These are phyloP conservation scores for Talaromyces marneffei DNA, from an alignment of 2,329 filamentous ascomycete genomes.

Conservation along the genomic window DNA sequence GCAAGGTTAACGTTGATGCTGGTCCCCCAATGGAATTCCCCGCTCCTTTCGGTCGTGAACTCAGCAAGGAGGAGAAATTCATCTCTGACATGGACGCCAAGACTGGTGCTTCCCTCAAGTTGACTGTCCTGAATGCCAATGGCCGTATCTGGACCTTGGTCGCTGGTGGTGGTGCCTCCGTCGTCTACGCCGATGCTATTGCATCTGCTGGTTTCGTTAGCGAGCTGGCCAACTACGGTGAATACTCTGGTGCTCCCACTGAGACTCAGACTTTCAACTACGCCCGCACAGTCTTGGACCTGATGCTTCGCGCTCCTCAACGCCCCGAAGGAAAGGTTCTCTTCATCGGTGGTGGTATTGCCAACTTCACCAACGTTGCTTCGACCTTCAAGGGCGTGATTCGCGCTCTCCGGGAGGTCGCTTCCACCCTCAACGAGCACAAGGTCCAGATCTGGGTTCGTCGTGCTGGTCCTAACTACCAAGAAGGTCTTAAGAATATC, in stretches of 20 bases:
- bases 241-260: constrained; percentile 97
- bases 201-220: constrained; percentile 91
- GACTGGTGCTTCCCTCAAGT: constrained; percentile 97
- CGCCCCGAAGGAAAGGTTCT: constrained; percentile 92
- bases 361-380: constrained; percentile 99
- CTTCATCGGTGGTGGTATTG: constrained; percentile 99
- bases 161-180: constrained; percentile 97
- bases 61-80: constrained; percentile 98
- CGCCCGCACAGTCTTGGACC: constrained; percentile 89
- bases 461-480: constrained; percentile 92
- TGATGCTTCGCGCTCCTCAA: constrained; percentile 88
- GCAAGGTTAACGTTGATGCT: constrained; percentile 88
- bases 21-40: constrained; percentile 99
- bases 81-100: constrained; percentile 98
- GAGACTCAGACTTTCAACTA: constrained; percentile 99
- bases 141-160: constrained; percentile 98
- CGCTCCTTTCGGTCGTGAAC: constrained; percentile 95
- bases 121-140: constrained; percentile 86
- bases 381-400: constrained; percentile 99
- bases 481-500: constrained; percentile 99
- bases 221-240: constrained; percentile 98
- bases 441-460: constrained; percentile 97
- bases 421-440: constrained; percentile 83
- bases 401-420: constrained; percentile 84
- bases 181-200: constrained; percentile 98